Conservation (phyloP, 2,329 filamentous ascomycete genomes). For the Grosmannia serpens region DNA sequence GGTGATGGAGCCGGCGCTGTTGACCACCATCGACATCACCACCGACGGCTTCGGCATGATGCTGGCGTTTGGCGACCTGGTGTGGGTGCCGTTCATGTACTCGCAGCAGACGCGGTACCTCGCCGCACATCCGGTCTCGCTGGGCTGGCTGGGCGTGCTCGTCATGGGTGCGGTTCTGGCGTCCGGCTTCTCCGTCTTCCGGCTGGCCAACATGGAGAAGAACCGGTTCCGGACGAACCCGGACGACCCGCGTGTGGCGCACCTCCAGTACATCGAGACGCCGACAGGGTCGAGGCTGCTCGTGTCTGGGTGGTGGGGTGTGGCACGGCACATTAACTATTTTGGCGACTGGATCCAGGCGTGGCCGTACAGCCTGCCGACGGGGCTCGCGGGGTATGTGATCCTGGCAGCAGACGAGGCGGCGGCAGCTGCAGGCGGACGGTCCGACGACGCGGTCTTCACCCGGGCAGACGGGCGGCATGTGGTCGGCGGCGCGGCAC, state of each 20-base stretch:
- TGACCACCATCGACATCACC: slow-evolving; percentile 91
- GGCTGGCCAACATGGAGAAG: slow-evolving; percentile 88
- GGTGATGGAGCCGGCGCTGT: slow-evolving; percentile 76
- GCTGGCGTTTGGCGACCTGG: slow-evolving; percentile 84
- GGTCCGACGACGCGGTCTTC: slow-evolving; percentile 31
- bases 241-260: slow-evolving; percentile 62
- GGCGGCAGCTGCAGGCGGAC: slow-evolving; percentile 26
- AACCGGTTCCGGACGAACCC: slow-evolving; percentile 87
- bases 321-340: slow-evolving; percentile 90
- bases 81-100: slow-evolving; percentile 89
- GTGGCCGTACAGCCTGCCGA: slow-evolving; percentile 83
- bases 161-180: slow-evolving; percentile 56
- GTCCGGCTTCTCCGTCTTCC: slow-evolving; percentile 82
- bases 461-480: slow-evolving; percentile 49
- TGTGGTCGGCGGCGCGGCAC: slow-evolving; percentile 59
- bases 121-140: slow-evolving; percentile 65
- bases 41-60: slow-evolving; percentile 93
- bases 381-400: slow-evolving; percentile 70
- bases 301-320: slow-evolving; percentile 86
- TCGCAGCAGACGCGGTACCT: slow-evolving; percentile 77
- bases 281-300: slow-evolving; percentile 70
- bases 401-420: slow-evolving; percentile 46
- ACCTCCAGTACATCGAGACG: slow-evolving; percentile 81
- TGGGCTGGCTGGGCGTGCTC: slow-evolving; percentile 56
- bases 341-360: slow-evolving; percentile 89